These are phyloP conservation scores for Trypanosoma boissoni DNA, from an alignment of 208 protist genomes.

Conservation along the genomic window DNA sequence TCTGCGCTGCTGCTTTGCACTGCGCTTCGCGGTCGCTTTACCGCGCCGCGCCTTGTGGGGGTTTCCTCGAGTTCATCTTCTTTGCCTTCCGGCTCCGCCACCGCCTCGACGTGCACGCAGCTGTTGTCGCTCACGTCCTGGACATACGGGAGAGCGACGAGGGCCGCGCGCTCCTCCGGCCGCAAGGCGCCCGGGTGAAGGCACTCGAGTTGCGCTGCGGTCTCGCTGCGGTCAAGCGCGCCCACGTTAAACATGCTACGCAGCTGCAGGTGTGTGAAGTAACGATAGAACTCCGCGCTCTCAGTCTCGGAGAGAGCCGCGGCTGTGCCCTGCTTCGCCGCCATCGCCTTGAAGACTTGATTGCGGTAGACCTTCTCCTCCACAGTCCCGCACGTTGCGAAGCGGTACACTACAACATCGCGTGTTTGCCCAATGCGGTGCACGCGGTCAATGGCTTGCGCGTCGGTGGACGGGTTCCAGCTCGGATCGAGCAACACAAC, in stretches of 20 bases:
- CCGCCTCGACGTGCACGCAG: constrained; percentile 45
- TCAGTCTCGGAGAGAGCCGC: not conserved
- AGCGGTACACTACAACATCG: constrained; percentile 94
- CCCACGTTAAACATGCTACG: constrained; percentile 77
- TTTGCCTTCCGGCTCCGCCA: constrained; percentile 23
- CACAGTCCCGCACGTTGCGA: constrained; percentile 95
- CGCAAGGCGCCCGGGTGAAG: constrained; percentile 50
- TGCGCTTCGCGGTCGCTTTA: constrained; percentile 4
- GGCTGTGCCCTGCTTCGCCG: constrained; percentile 51
- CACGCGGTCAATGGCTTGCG: constrained; percentile 96
- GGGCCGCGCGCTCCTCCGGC: constrained; percentile 9
- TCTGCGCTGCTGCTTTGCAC: not conserved
- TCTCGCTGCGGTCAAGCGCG: constrained; percentile 43
- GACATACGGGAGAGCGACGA: constrained; percentile 33
- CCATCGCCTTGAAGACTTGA: constrained; percentile 95
- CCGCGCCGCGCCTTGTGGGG: not conserved
- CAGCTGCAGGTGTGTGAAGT: constrained; percentile 84
- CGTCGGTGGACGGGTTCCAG: constrained; percentile 96
- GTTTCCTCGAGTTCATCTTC: not conserved
- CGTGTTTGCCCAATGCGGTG: constrained; percentile 97
- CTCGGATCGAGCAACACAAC: constrained; percentile 97
- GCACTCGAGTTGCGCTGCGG: constrained; percentile 56
- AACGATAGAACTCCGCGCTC: constrained; percentile 44
- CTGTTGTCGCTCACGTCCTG: constrained; percentile 72
- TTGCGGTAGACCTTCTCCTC: constrained; percentile 99